Evolutionary conservation across 331 rosid genomes (phyloP).

Genomic region (Telfairia occidentalis): DNA sequence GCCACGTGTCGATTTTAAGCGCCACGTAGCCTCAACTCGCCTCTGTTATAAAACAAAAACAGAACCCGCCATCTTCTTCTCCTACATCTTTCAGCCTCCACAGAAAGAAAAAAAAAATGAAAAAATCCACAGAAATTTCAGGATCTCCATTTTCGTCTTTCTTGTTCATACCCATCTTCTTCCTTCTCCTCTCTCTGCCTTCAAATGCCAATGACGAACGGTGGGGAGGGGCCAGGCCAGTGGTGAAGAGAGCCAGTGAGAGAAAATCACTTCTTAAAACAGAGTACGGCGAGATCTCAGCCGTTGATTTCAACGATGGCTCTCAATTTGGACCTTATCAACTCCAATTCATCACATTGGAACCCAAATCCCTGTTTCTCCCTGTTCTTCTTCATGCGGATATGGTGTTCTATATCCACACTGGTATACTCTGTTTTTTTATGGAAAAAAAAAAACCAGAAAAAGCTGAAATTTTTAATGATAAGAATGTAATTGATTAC

Average conservation of each 20-base stretch:
- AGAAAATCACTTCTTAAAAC: conserved; percentile 32
- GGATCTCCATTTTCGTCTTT: conserved; percentile 9
- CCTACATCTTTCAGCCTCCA: neutral
- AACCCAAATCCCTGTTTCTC: conserved; percentile 78
- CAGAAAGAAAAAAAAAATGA: neutral
- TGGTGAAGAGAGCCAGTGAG: conserved; percentile 34
- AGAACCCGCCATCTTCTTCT: conserved; percentile 9
- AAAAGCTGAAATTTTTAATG: neutral
- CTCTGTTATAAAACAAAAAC: neutral
- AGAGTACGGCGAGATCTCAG: conserved; percentile 54
- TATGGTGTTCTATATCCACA: conserved; percentile 65
- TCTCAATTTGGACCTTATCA: conserved; percentile 32
- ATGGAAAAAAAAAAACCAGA: neutral
- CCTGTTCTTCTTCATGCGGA: conserved; percentile 71
- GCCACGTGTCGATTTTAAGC: conserved; percentile 36
- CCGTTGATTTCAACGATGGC: conserved; percentile 37
- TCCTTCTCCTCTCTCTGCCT: conserved; percentile 12
- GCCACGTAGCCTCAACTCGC: conserved; percentile 26
- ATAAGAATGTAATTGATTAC: neutral
- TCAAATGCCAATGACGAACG: conserved; percentile 20
- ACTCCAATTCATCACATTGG: conserved; percentile 68
- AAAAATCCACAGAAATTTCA: conserved; percentile 7
- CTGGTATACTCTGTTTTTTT: conserved; percentile 29
- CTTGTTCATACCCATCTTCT: conserved; percentile 9
- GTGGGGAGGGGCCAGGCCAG: conserved; percentile 18